Conservation (phyloP, 768 basidiomycete genomes). For the Lactarius sanguifluus region DNA sequence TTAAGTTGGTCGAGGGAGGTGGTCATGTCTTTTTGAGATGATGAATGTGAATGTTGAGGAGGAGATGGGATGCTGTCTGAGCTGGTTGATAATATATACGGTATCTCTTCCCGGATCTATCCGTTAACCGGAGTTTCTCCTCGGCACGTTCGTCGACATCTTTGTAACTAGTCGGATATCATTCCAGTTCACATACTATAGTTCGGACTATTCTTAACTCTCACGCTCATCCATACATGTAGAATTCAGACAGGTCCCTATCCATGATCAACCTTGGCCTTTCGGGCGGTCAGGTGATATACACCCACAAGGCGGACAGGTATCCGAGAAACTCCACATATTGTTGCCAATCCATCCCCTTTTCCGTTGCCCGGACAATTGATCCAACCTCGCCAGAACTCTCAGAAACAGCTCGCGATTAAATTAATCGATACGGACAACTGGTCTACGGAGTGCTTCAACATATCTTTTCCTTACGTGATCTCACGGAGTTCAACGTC, state of each 20-base stretch:
- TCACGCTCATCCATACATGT: not conserved
- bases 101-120: slow-evolving; percentile 18
- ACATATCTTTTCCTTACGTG: not conserved
- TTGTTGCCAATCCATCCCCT: not conserved
- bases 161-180: not conserved
- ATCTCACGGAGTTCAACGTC: not conserved
- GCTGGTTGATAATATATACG: slow-evolving; percentile 15
- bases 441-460: not conserved
- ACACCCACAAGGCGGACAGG: not conserved
- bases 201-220: not conserved
- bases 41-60: slow-evolving; percentile 12
- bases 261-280: not conserved
- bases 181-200: not conserved
- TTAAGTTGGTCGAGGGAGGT: slow-evolving; percentile 84
- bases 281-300: not conserved
- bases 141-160: not conserved
- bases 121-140: slow-evolving; percentile 5
- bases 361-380: not conserved
- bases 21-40: slow-evolving; percentile 48
- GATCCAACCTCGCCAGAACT: not conserved
- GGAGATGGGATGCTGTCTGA: not conserved
- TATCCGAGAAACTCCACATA: not conserved
- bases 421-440: not conserved
- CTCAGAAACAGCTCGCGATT: not conserved
- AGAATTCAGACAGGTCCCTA: not conserved